Evolutionary conservation across 495 filamentous ascomycete genomes (phyloP).

Genomic region (Xylaria cubensis): DNA sequence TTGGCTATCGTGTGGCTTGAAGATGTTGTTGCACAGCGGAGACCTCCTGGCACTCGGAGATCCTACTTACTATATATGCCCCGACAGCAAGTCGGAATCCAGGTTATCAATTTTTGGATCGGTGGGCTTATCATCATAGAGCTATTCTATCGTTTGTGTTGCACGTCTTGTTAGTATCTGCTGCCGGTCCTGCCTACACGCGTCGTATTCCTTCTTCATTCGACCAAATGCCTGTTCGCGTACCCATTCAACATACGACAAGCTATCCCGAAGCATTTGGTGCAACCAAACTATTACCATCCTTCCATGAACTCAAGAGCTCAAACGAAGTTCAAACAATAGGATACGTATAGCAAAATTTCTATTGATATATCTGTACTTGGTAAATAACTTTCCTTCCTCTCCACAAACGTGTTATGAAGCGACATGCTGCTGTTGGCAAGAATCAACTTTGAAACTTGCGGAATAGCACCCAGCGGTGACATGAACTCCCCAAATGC

Average conservation of each 20-base stretch:
- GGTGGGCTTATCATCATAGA: neutral
- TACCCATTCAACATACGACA: neutral
- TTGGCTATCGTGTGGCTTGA: too few species aligned
- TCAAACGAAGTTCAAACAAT: neutral
- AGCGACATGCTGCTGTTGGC: neutral
- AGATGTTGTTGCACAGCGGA: too few species aligned
- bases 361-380: neutral
- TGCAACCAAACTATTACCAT: neutral
- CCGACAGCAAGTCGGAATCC: neutral
- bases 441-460: neutral
- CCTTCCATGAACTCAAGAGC: neutral
- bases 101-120: neutral
- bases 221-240: too few species aligned
- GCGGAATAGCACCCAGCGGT: too few species aligned
- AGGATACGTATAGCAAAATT: neutral
- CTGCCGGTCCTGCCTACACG: neutral
- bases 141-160: neutral
- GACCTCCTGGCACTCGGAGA: too few species aligned
- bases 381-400: neutral
- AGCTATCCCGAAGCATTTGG: neutral
- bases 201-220: neutral
- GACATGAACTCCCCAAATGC: too few species aligned
- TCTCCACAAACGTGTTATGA: neutral
- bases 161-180: neutral
- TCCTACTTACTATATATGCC: neutral